Evolutionary conservation across 306 rosid species (phyloP).

Genomic region (Quercus variabilis): DNA sequence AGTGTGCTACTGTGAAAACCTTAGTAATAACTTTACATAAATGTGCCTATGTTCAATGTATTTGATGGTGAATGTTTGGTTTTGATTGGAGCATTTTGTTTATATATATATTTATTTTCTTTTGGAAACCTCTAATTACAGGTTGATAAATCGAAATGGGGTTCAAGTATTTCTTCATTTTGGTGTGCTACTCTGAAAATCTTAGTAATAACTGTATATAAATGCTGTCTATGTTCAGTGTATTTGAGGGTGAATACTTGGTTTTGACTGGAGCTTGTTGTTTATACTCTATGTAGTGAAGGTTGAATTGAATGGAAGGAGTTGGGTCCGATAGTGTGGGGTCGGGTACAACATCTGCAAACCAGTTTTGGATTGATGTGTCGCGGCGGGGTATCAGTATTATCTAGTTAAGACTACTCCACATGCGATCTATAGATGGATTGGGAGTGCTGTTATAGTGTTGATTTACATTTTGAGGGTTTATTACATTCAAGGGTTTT

Average conservation of each 20-base stretch:
- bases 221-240: not conserved
- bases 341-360: conserved; percentile 52
- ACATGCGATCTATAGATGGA: conserved; percentile 63
- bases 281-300: conserved; percentile 32
- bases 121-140: not conserved
- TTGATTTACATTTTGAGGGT: conserved; percentile 65
- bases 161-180: not conserved
- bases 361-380: conserved; percentile 51
- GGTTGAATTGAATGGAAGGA: conserved; percentile 70
- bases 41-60: not conserved
- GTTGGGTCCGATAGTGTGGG: conserved; percentile 63
- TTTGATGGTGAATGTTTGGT: not conserved
- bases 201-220: not conserved
- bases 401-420: conserved; percentile 80
- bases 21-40: not conserved
- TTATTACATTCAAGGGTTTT: conserved; percentile 68
- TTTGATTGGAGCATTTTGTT: not conserved
- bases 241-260: not conserved
- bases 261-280: conserved; percentile 12
- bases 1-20: not conserved
- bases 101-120: too few relatives aligned
- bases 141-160: not conserved
- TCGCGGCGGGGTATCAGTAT: conserved; percentile 65
- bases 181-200: not conserved
- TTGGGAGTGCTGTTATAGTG: conserved; percentile 43